Evolutionary conservation across 2,329 filamentous ascomycete species (phyloP).

Genomic region (Alternaria triticimaculans): DNA sequence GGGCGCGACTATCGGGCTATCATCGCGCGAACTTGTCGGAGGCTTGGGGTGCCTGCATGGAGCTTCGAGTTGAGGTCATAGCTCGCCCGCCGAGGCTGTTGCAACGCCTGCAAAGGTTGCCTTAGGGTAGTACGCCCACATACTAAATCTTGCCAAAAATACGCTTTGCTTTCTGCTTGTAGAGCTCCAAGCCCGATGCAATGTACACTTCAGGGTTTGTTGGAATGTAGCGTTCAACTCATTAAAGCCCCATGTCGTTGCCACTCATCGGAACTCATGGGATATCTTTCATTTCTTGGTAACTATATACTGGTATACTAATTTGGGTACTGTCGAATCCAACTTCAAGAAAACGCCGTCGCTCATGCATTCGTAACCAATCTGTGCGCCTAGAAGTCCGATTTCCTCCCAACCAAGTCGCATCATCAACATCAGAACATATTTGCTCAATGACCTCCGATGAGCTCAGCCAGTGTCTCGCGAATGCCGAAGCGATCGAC

Average conservation of each 20-base stretch:
- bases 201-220: neutral
- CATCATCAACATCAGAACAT: neutral
- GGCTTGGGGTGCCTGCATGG: constrained; percentile 6
- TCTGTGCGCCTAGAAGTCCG: neutral
- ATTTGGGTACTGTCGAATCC: neutral
- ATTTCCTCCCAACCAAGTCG: neutral
- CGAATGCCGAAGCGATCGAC: constrained; percentile 64
- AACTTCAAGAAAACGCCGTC: constrained; percentile 32
- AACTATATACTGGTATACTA: constrained; percentile 16
- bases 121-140: neutral
- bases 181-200: neutral
- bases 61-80: constrained; percentile 20
- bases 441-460: constrained; percentile 4
- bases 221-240: neutral
- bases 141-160: neutral
- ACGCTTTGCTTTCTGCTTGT: neutral
- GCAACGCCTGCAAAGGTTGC: neutral
- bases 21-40: constrained; percentile 24
- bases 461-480: constrained; percentile 30
- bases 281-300: neutral
- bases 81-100: constrained; percentile 10
- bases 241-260: neutral
- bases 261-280: neutral
- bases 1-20: constrained; percentile 18
- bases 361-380: constrained; percentile 41